Conservation (phyloP, 1,284 basidiomycete genomes). For the Testicularia cyperi region DNA sequence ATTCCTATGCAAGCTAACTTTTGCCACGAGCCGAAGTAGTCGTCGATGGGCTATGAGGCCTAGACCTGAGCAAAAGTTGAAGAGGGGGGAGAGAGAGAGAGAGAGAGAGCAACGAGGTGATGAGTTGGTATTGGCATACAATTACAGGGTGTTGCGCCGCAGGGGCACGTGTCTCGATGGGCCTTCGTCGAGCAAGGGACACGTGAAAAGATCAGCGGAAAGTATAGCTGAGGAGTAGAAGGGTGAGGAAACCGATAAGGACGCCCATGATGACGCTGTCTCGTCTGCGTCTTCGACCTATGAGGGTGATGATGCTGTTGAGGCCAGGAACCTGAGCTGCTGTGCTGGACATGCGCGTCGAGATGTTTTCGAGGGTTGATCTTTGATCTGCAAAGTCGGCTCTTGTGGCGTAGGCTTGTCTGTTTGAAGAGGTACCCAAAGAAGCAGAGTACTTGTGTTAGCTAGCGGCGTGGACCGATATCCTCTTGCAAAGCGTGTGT, state of each 20-base stretch:
- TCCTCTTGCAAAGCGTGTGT: background rate
- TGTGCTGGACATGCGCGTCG: constrained; percentile 71
- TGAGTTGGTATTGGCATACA: too few relatives aligned
- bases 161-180: too few relatives aligned
- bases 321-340: constrained; percentile 86
- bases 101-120: too few relatives aligned
- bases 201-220: constrained; percentile 20
- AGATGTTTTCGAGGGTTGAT: constrained; percentile 73
- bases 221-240: constrained; percentile 75
- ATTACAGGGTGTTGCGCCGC: too few relatives aligned
- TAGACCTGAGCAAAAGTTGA: too few relatives aligned
- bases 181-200: too few relatives aligned
- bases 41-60: too few relatives aligned
- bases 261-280: constrained; percentile 87
- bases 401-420: constrained; percentile 97
- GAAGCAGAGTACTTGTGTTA: too few relatives aligned
- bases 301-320: constrained; percentile 86
- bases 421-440: constrained; percentile 56
- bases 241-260: constrained; percentile 78
- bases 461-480: too few relatives aligned
- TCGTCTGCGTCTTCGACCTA: constrained; percentile 81
- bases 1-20: too few relatives aligned
- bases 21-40: too few relatives aligned
- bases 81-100: too few relatives aligned
- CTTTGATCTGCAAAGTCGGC: constrained; percentile 87